A percentile compares a stretch with the other conserved stretches of the same genome.
These are phyloP conservation scores for Yamadazyma songkhlaensis DNA, from an alignment of 1,139 yeast genomes.

Conservation along the genomic window DNA sequence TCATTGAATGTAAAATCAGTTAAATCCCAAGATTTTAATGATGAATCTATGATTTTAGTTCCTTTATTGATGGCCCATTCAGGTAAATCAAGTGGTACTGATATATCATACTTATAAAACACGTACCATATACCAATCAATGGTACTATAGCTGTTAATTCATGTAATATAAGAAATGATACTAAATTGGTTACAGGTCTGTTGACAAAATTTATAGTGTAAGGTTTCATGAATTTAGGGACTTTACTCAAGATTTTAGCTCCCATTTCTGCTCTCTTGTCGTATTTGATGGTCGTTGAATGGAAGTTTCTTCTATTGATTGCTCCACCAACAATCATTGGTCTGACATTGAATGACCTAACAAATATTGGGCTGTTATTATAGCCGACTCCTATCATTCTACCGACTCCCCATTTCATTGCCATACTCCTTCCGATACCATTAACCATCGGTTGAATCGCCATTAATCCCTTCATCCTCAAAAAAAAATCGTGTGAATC, in stretches of 20 bases:
- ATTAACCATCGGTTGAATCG: too few species aligned
- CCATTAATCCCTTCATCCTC: background rate
- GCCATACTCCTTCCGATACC: too few species aligned
- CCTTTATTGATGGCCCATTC: constrained; percentile 66
- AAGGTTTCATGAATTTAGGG: constrained; percentile 50
- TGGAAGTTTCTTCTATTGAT: background rate
- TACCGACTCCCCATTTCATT: too few species aligned
- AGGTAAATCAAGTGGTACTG: constrained; percentile 56
- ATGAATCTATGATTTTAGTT: constrained; percentile 52
- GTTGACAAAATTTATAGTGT: constrained; percentile 45
- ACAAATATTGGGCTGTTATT: background rate
- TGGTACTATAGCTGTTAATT: constrained; percentile 79
- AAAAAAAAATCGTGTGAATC: background rate
- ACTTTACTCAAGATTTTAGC: constrained; percentile 30
- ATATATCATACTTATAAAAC: constrained; percentile 52
- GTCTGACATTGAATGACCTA: too few species aligned
- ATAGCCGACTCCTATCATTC: background rate
- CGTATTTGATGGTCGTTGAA: background rate
- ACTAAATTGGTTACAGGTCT: constrained; percentile 74
- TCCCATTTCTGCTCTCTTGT: constrained; percentile 14
- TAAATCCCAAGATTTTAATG: constrained; percentile 33
- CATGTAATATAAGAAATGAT: constrained; percentile 79
- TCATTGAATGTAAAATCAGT: constrained; percentile 41
- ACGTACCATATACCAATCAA: constrained; percentile 73
- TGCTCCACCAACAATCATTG: background rate